Evolutionary conservation across 805 yeast genomes (phyloP), one percentile per base, ranked within the genome.

Genomic region (Brettanomyces bruxellensis): DNA sequence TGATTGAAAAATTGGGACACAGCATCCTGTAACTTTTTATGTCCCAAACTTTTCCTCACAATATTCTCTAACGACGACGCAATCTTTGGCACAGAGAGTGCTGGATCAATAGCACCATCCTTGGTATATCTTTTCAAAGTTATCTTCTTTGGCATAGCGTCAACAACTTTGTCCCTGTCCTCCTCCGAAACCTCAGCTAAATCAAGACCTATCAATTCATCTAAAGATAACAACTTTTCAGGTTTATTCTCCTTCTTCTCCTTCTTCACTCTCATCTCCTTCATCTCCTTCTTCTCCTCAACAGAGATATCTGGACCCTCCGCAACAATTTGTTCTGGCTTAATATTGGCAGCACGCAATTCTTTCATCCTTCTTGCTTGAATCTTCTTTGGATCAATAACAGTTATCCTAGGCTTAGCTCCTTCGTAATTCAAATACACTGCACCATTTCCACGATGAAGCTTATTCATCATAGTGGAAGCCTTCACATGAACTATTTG

Each of bases 391-490:
- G 50, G 48, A 8, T 54, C 49, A 11, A 62, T 66, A 25, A 66
- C 65, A 1, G 65, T 65, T 40, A 66, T 65, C 14, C 48, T 51
- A 23, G 69, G 67, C 46, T 52, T 40, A 30, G 67, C 57, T 34
- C 58, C 63, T n/a, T 51, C 49, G 25, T 48, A 41, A 40, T 62
- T 58, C 55, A 87, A 71, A 57, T 87, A 89, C 18, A 78, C 74
- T 3, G 96, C 96, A 40, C 87, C 85, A 56, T 86, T 81, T 49
- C 69, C 56, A 39, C 78, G 76, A 56, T 87, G 87, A 47, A 89
- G 72, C 55, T 68, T 76, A 65, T 86, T 86, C 59, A 91, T 78
- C 96, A 89, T 89, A 51, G 77, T 70, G 23, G 88, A 85, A 30
- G 95, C 89, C 51, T 78, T 73, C 18, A 89, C 96, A 34, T 75